Percentiles rank a stretch among this genome's conserved stretches.
Conservation (phyloP, 2,329 filamentous ascomycete genomes). For the Zarea fungicola region DNA sequence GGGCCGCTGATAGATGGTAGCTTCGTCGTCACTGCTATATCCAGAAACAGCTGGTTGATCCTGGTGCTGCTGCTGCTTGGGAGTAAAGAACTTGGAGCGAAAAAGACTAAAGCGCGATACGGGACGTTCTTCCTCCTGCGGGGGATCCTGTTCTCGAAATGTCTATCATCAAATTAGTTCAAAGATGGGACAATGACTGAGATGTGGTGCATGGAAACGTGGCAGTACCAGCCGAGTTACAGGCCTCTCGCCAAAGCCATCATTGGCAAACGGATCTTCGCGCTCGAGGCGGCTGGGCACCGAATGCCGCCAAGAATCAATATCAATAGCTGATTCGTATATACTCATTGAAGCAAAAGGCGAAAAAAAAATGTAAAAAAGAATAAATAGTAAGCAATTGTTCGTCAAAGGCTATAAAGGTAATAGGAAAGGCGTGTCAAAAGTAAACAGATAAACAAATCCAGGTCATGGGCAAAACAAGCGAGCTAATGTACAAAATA, state of each 20-base stretch:
- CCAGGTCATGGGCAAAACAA: too few relatives aligned
- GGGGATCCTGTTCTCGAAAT: slow-evolving; percentile 18
- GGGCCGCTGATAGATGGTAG: slow-evolving; percentile 22
- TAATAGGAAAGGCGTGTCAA: not conserved
- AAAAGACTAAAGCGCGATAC: not conserved
- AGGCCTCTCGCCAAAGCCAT: slow-evolving; percentile 28
- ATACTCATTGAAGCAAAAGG: slow-evolving; percentile 5
- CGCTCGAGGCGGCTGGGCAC: slow-evolving; percentile 31
- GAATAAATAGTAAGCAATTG: too few relatives aligned
- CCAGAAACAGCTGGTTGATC: slow-evolving; percentile 4
- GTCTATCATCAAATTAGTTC: slow-evolving; percentile 16
- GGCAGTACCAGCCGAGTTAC: slow-evolving; percentile 25
- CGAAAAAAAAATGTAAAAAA: not conserved
- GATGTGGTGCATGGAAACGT: too few relatives aligned
- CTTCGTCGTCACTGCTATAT: slow-evolving; percentile 3
- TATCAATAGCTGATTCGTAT: slow-evolving; percentile 12
- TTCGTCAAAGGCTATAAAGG: too few relatives aligned
- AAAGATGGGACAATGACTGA: not conserved
- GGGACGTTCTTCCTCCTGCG: not conserved
- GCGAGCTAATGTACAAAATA: not conserved
- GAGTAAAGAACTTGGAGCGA: not conserved
- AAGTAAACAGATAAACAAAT: not conserved
- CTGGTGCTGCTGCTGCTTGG: not conserved
- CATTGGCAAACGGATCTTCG: slow-evolving; percentile 30
- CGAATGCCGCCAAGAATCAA: slow-evolving; percentile 30